Evolutionary conservation across 345 rosid species (phyloP).

Genomic region (Leavenworthia alabamica): DNA sequence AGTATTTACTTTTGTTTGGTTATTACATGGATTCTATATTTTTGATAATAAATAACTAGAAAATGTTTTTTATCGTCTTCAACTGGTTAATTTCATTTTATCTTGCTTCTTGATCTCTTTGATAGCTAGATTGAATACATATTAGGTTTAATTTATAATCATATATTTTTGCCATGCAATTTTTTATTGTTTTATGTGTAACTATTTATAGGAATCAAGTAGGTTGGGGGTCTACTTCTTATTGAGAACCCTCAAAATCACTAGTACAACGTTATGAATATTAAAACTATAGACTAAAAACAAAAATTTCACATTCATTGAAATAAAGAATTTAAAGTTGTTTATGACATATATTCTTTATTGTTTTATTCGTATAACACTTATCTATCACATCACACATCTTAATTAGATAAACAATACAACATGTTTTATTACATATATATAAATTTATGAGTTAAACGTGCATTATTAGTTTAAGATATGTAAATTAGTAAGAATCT

Average conservation of each 20-base stretch:
- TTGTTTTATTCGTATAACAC: neutral
- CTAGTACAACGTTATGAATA: too few species aligned
- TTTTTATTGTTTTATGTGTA: too few species aligned
- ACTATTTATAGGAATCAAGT: too few species aligned
- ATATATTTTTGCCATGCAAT: too few species aligned
- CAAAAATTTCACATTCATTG: neutral
- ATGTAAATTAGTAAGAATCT: neutral
- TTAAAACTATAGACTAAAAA: too few species aligned
- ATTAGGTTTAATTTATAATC: neutral
- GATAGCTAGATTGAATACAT: neutral
- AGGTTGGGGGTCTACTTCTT: too few species aligned
- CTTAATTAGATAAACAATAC: neutral
- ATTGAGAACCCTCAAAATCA: too few species aligned
- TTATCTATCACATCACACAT: neutral
- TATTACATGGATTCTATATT: conserved; percentile 5
- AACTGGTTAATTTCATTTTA: neutral
- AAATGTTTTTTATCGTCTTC: conserved; percentile 8
- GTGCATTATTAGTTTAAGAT: neutral
- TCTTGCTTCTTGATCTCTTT: conserved; percentile 6
- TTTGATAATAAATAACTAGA: neutral
- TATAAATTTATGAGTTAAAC: neutral
- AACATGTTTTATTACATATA: neutral
- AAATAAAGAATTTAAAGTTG: neutral
- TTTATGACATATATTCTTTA: neutral
- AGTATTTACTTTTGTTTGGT: conserved; percentile 4